Evolutionary conservation across 345 rosid genomes (phyloP), one percentile per base, ranked within the genome.

Genomic region (Rhodamnia rubescens): DNA sequence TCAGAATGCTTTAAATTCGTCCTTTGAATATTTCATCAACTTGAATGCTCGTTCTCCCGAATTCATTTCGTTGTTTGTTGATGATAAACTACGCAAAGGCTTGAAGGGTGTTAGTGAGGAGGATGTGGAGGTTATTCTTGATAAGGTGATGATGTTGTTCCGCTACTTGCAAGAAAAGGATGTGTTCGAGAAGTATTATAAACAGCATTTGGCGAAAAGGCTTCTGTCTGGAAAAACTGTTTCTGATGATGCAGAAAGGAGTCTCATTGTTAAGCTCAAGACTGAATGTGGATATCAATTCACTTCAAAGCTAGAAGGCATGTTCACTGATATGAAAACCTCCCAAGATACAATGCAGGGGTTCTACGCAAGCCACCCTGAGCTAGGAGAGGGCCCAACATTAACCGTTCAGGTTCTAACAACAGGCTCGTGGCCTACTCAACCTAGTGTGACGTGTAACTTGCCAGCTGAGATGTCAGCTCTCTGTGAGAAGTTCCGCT

Each of bases 241-340:
- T 78, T 93, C 98, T 10, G 99, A 96, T 90, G 99, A 97, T 84
- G 99, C 98, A 12, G 99, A 97, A 87, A 94, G 98, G 88, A 97
- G 99, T 89, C 89, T 97, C 90, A 94, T 97, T 29, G 98, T 96
- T 86, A 97, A 97, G 89, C 98, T 97, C 61, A 97, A 97, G 92
- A 96, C 98, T 1, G 99, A 97, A 89, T 97, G 99, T 86, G 99
- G 99, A 5, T 96, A 96, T 85, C 99, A 97, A 84, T 97, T 97
- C 92, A 97, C 99, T 87, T 96, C 97, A 11, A 97, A 97, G 89
- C 88, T 97, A 53, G 99, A 97, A 91, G 99, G 99, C 74, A 97
- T 97, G 99, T 97, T 97, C 85, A 96, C 99, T 1, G 99, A 97
- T 90, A 97, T 97, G 99, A 97, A 95, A 91, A 97, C 99, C 69